Percentiles rank a stretch among this genome's conserved stretches.
phyloP scores from a whole-genome alignment of 2,329 filamentous ascomycete genomes.

The Ophiostoma ulmi region DNA sequence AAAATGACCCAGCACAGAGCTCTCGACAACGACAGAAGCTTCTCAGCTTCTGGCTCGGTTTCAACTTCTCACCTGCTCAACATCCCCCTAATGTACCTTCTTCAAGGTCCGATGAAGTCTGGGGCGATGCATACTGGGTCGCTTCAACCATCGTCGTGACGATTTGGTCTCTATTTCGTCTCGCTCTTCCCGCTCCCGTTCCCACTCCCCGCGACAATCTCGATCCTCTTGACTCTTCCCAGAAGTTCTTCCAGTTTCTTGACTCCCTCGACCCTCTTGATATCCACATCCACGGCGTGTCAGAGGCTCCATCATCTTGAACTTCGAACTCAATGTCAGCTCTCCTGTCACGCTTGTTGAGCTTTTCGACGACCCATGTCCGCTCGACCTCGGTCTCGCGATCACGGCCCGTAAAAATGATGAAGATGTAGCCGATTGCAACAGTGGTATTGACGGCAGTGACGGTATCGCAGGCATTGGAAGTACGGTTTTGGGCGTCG shows the following conservation, averaged over 20 bases:
- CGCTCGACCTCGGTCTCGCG: neutral
- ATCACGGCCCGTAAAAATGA: neutral
- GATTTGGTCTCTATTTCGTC: neutral
- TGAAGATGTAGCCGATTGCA: no score
- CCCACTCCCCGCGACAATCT: neutral
- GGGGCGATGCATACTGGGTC: constrained; percentile 15
- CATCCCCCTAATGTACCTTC: neutral
- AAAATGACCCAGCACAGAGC: neutral
- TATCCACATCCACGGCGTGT: neutral
- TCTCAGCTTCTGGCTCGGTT: neutral
- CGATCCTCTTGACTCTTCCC: neutral
- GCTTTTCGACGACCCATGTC: neutral
- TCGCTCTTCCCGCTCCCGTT: neutral
- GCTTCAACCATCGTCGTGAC: constrained; percentile 17
- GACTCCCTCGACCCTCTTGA: no score
- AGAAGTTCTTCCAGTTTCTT: no score
- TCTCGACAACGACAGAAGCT: neutral
- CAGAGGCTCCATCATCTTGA: constrained; percentile 32
- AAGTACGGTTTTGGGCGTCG: neutral
- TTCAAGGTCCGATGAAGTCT: constrained; percentile 3
- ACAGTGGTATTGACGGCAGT: neutral
- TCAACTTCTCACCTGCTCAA: neutral
- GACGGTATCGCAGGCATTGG: neutral
- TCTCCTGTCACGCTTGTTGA: neutral
- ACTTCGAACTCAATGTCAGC: neutral